Evolutionary conservation across 225 moss, liverwort and hornwort species (phyloP).

Genomic region (Physcomitrellopsis africana): DNA sequence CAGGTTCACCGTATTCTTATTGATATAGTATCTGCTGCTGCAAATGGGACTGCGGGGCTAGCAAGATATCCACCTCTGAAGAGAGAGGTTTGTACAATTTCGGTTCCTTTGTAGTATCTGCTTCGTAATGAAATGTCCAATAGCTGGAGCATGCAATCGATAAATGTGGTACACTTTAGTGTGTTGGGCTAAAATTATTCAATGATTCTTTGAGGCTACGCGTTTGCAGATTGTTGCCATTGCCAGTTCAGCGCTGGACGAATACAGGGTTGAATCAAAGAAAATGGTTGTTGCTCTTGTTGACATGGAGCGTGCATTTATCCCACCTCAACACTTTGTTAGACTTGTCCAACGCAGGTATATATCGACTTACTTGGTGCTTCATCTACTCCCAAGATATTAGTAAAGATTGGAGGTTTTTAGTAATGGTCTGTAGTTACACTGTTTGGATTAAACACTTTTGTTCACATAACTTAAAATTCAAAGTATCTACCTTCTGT

Average conservation of each 20-base stretch:
- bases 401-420: too few relatives aligned
- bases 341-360: constrained; percentile 97
- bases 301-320: constrained; percentile 95
- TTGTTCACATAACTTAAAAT: too few relatives aligned
- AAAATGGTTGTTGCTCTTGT: constrained; percentile 95
- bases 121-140: too few relatives aligned
- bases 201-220: not conserved
- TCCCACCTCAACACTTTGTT: constrained; percentile 97
- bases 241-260: constrained; percentile 88
- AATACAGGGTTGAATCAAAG: constrained; percentile 83
- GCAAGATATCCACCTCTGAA: constrained; percentile 94
- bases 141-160: too few relatives aligned
- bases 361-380: constrained; percentile 3
- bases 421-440: not conserved
- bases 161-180: not conserved
- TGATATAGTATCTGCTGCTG: constrained; percentile 89
- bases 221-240: constrained; percentile 85
- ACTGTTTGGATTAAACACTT: too few relatives aligned
- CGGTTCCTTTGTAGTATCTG: not conserved
- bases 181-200: not conserved
- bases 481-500: too few relatives aligned
- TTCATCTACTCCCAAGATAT: not conserved
- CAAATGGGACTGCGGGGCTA: constrained; percentile 85
- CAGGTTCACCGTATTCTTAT: constrained; percentile 85
- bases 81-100: constrained; percentile 73